Base-by-base conservation (phyloP, 2,329 filamentous ascomycete species). In the Sporothrix humicola region DNA sequence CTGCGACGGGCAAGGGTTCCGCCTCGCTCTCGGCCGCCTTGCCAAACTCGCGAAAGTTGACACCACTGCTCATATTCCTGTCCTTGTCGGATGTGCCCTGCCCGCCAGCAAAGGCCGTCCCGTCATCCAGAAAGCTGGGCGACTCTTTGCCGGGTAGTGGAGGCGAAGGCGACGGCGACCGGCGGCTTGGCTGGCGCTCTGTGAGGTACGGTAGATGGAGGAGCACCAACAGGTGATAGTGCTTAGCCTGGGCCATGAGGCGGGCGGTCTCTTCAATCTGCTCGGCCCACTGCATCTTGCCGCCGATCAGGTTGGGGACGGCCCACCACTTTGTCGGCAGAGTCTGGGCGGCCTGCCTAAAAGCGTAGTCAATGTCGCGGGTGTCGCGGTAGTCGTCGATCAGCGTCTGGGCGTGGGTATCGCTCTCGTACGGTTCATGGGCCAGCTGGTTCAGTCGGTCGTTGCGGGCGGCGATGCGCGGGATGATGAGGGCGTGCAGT, bases 201-300 rank as follows among this genome's bases (percentile, higher is more conserved):
- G 87, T 81, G 76, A 88, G 83, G 73, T 86, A 87, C 0, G 87
- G 87, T 0, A 88, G 80, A 73, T 88, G 86, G 0, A 87, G 81
- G n/a, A 85, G 81, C 44, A 84, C 82, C 6, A 88, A 79, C 6
- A 87, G 79, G 23, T 84, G 81, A 75, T 84, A 83, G 74, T 87
- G 84, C 50, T 73, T 73, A 0, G 87, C 77, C 68, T 84, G 82
- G 8, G 77, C 75, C 71, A 79, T 73, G 0, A 77, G 79, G 37
- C 83, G 79, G 73, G 31, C 78, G 52, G 72, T 73, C 71, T 72
- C 77, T 69, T 77, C 78, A 23, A 63, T 58, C 23, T 23, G 75
- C 56, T 1, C 76, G 74, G 26, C 75, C 76, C 26, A 73, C 58
- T 10, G 73, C 72, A 8, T 20, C n/a, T 26, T 17, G 23, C 31